Percentiles rank a stretch among this genome's conserved stretches.
Conservation (phyloP, 2,329 filamentous ascomycete species). For the Pseudomassariella vexata region DNA sequence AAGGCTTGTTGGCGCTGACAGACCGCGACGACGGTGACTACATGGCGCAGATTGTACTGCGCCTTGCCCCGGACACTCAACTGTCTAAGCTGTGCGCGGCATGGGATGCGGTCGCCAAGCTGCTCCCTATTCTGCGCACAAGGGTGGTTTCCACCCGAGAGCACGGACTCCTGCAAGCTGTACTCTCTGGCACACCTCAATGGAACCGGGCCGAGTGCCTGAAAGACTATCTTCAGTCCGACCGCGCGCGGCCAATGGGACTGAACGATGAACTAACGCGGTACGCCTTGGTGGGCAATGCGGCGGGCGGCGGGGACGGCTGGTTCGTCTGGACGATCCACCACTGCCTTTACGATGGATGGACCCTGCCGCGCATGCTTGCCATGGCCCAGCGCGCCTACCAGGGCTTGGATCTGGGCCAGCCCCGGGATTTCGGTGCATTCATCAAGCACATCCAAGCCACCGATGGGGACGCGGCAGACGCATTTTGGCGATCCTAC, state of each 20-base stretch:
- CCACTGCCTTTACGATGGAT: slow-evolving; percentile 7
- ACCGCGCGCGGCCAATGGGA: not conserved
- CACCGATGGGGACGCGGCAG: not conserved
- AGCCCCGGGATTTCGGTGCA: not conserved
- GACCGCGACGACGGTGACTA: slow-evolving; percentile 18
- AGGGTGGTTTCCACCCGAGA: slow-evolving; percentile 11
- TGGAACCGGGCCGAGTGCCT: not conserved
- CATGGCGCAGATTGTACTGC: slow-evolving; percentile 13
- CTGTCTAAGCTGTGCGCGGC: slow-evolving; percentile 7
- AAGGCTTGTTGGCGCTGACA: slow-evolving; percentile 21
- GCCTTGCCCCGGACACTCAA: slow-evolving; percentile 3
- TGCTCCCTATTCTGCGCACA: slow-evolving; percentile 13
- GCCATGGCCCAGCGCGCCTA: not conserved
- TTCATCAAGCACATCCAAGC: slow-evolving; percentile 3
- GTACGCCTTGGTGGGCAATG: too few relatives aligned
- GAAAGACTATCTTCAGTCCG: not conserved
- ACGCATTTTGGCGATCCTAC: slow-evolving; percentile 1
- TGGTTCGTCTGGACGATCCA: slow-evolving; percentile 8
- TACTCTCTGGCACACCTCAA: not conserved
- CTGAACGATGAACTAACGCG: not conserved
- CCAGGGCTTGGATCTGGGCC: not conserved
- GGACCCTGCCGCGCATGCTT: slow-evolving; percentile 1
- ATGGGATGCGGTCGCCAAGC: slow-evolving; percentile 6
- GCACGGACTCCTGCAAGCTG: not conserved
- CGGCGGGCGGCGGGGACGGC: too few relatives aligned